Evolutionary conservation across 768 basidiomycete species (phyloP).

Genomic region (Arthromyces matolae): DNA sequence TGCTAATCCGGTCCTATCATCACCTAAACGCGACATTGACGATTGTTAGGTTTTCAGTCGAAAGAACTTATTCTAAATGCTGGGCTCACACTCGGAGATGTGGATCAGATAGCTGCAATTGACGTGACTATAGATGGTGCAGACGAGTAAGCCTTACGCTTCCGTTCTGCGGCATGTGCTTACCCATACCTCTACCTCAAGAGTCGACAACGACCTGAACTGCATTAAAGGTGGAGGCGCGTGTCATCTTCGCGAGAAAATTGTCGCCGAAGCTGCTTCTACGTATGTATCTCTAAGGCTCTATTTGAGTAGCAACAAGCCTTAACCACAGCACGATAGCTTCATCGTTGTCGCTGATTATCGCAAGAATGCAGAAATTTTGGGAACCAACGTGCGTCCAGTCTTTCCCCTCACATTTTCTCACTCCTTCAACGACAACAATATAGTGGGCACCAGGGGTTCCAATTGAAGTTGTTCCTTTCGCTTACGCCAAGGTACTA

Average conservation of each 20-base stretch:
- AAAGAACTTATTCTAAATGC: constrained; percentile 89
- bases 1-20: constrained; percentile 13
- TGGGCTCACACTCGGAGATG: constrained; percentile 77
- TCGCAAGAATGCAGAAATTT: constrained; percentile 81
- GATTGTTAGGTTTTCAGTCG: constrained; percentile 77
- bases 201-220: constrained; percentile 83
- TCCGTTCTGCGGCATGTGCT: neutral
- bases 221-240: constrained; percentile 98
- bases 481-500: constrained; percentile 89
- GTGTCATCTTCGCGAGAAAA: constrained; percentile 95
- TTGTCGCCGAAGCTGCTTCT: constrained; percentile 91
- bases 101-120: constrained; percentile 82
- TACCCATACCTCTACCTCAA: constrained; percentile 25
- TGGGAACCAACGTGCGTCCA: constrained; percentile 75
- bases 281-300: constrained; percentile 46
- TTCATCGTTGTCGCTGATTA: constrained; percentile 94
- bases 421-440: neutral
- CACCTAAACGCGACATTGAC: constrained; percentile 4
- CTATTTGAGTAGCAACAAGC: constrained; percentile 1
- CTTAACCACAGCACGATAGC: constrained; percentile 30
- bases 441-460: constrained; percentile 80
- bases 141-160: constrained; percentile 67
- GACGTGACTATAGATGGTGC: constrained; percentile 99
- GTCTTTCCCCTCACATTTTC: neutral
- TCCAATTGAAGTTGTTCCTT: constrained; percentile 95